Base-by-base conservation (phyloP, 805 yeast genomes). In the Ogataea nonfermentans region DNA sequence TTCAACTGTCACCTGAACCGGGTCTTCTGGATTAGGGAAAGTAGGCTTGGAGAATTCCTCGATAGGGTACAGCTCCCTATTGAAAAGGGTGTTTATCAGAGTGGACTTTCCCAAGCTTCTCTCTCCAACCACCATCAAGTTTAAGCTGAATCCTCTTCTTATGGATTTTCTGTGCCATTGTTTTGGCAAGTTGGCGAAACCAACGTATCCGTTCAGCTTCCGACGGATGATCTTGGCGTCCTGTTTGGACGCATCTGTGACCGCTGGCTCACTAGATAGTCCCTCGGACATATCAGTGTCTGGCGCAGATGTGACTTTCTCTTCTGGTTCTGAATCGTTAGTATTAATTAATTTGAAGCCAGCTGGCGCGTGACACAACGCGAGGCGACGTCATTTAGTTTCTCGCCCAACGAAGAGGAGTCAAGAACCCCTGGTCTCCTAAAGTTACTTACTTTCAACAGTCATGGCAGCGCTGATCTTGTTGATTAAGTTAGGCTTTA, bases 81-180 rank as follows among this genome's bases (percentile, higher is more conserved):
- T 82, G 69, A 93, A 93, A 52, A 93, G 73, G 16, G 98, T 90
- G 67, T 88, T 89, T 57, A 93, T 78, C 59, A 93, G 75, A 19
- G 99, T 93, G 24, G 93, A 73, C 68, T 91, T 91, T 55, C 99
- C 99, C 47, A 91, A 72, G 4, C 99, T 97, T 44, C 81, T 71
- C 68, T 87, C 95, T 51, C 95, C 95, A 47, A 90, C 95, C 43
- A 87, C 88, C 78, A 93, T 77, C 46, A 93, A 62, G 62, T 93
- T 93, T 61, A 93, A 77, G 54, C 73, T 77, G 73, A 93, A 93
- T 10, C 99, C 99, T 58, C 86, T 77, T 64, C 84, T 82, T 46
- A 88, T 78, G 2, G 95, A 83, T 65, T 85, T 88, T 67, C 96
- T 81, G 68, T 93, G 98, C 96, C 97, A 93, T 70, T 93, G 99